Evolutionary conservation across 164 flowering plant species (phyloP), one percentile per base, ranked within the genome.

Genomic region (Vitis cinerea): DNA sequence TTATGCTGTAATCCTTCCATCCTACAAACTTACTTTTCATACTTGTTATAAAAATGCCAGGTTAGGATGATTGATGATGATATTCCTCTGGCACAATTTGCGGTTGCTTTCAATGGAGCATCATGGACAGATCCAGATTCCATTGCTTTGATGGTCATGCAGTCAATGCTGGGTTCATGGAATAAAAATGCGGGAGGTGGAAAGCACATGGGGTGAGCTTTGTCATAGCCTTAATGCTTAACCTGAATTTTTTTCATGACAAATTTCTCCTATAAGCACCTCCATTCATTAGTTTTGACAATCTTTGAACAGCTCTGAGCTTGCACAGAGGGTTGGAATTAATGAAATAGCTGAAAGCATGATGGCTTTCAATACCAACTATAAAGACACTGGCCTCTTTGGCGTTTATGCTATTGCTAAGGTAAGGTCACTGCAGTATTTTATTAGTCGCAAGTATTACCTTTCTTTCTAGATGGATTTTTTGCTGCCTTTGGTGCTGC

Each of bases 101-200:
- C 97, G 1, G 89, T 96, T 80, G 99, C 99, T 54, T 93, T 93
- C 78, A 78, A 77, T 66, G 98, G 99, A 71, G 97, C 98, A 68
- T 90, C 98, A 13, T 96, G 97, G 97, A 91, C 93, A 31, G 99
- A 96, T 79, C 99, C 99, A 71, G 99, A 96, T 85, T 89, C 99
- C 29, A 83, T 91, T 82, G 89, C 97, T 15, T 86, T 96, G 71
- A 92, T 96, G 98, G 97, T 96, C 63, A 92, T 96, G 87, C 99
- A 93, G 72, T 78, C 94, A 27, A 88, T 96, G 95, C 64, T 96
- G 75, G 99, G 99, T 61, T 86, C 97, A 60, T 96, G 95, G 93
- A 92, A 88, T 66, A 96, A 92, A 71, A 87, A 54, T 77, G 77
- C 82, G 12, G 85, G 85, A 50, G 95, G 95, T 16, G 99, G 99